These are phyloP conservation scores for Hibiscus mutabilis DNA, from an alignment of 345 rosid genomes.

Conservation along the genomic window DNA sequence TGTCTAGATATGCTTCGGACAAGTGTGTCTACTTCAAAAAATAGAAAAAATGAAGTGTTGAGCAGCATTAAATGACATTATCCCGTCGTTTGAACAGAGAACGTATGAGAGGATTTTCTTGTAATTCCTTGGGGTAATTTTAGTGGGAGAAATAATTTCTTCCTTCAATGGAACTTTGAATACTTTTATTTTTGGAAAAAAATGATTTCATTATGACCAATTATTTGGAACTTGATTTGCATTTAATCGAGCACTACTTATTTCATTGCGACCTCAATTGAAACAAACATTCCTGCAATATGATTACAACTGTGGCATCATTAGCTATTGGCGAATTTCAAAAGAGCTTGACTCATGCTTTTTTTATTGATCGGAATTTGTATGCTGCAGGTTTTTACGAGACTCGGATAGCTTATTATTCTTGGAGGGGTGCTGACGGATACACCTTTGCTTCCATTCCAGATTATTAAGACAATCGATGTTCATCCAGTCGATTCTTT, in stretches of 20 bases:
- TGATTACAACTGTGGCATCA: too few species aligned
- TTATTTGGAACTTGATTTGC: background rate
- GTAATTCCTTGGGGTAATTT: too few species aligned
- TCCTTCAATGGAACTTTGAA: too few species aligned
- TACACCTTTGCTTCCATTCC: conserved; percentile 81
- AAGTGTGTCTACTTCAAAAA: too few species aligned
- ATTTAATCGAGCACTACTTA: background rate
- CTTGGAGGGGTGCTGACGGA: conserved; percentile 84
- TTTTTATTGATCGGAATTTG: background rate
- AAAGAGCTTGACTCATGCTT: background rate
- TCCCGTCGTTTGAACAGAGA: too few species aligned
- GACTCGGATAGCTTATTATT: conserved; percentile 80
- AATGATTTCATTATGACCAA: too few species aligned
- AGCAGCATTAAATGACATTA: too few species aligned
- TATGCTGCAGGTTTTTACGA: conserved; percentile 69
- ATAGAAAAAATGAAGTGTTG: too few species aligned
- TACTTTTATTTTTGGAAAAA: too few species aligned
- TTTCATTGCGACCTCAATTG: background rate
- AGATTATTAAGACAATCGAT: conserved; percentile 33
- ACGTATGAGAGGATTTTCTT: too few species aligned
- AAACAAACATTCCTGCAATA: background rate
- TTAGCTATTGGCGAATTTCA: background rate
- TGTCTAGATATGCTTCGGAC: too few species aligned
- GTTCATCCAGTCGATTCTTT: background rate
- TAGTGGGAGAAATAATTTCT: too few species aligned